These are phyloP conservation scores for Fusarium euwallaceae DNA, from an alignment of 2,329 filamentous ascomycete species.

Conservation along the genomic window DNA sequence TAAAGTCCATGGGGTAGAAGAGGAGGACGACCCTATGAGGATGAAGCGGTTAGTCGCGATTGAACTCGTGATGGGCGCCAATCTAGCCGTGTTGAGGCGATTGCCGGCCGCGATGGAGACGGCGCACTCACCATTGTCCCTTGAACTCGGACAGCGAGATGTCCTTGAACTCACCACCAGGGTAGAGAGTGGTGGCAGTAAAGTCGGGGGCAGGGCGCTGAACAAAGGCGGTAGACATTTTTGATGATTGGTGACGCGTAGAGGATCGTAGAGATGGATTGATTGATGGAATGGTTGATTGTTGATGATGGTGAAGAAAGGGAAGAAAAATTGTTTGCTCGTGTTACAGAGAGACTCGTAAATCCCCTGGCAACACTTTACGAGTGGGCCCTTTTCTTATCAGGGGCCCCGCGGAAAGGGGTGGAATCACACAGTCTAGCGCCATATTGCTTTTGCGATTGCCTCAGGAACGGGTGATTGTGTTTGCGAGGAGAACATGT, in stretches of 20 bases:
- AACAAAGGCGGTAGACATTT: conserved; percentile 61
- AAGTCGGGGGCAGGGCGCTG: conserved; percentile 64
- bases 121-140: conserved; percentile 60
- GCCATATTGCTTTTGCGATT: conserved; percentile 32
- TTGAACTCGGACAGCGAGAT: conserved; percentile 59
- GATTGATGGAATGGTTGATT: not conserved
- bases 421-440: conserved; percentile 39
- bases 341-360: conserved; percentile 7
- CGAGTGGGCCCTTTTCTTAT: conserved; percentile 23
- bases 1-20: conserved; percentile 78
- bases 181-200: conserved; percentile 63
- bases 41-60: conserved; percentile 3
- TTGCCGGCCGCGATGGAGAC: not conserved
- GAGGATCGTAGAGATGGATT: not conserved
- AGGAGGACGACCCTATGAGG: conserved; percentile 71
- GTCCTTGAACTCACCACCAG: conserved; percentile 63
- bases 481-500: not conserved
- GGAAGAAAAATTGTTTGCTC: not conserved
- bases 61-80: not conserved
- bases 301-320: not conserved
- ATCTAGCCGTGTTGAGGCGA: not conserved
- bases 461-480: not conserved
- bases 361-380: conserved; percentile 19
- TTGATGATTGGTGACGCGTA: conserved; percentile 19
- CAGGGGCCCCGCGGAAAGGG: conserved; percentile 25